phyloP scores from a whole-genome alignment of 192 early-diverging fungal species.

The Entomortierella lignicola region DNA sequence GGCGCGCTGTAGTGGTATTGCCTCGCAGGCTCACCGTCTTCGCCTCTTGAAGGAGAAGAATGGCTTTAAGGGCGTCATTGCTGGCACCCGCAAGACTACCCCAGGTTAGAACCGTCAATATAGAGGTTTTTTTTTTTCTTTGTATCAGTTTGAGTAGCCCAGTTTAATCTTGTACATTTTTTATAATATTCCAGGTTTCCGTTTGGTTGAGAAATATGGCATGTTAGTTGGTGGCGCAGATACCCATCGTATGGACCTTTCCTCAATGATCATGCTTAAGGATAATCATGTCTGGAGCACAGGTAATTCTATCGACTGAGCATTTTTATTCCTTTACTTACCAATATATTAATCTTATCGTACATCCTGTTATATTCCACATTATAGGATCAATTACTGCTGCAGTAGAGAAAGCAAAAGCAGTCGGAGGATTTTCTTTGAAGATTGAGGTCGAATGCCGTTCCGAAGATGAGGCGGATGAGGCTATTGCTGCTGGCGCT shows the following conservation, averaged over 20 bases:
- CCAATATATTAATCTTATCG: neutral
- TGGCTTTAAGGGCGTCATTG: conserved; percentile 87
- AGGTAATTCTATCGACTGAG: conserved; percentile 42
- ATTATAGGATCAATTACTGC: conserved; percentile 86
- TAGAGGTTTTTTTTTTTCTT: neutral
- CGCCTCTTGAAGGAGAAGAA: conserved; percentile 71
- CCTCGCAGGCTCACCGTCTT: conserved; percentile 68
- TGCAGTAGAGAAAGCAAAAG: conserved; percentile 85
- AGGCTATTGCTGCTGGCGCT: conserved; percentile 95
- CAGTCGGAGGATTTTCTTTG: conserved; percentile 89
- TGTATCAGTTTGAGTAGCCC: neutral
- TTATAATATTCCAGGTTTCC: conserved; percentile 74
- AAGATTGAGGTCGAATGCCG: conserved; percentile 99
- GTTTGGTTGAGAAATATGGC: conserved; percentile 97
- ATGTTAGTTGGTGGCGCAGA: conserved; percentile 97
- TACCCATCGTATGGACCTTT: conserved; percentile 96
- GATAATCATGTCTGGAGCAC: conserved; percentile 98
- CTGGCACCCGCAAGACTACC: conserved; percentile 97
- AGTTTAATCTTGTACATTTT: neutral
- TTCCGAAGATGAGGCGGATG: conserved; percentile 91
- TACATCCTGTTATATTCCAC: neutral
- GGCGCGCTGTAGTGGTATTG: conserved; percentile 94
- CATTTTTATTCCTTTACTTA: neutral
- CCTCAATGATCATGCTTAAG: conserved; percentile 99
- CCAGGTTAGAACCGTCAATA: conserved; percentile 66